Percentiles rank a stretch among this genome's conserved stretches.
phyloP scores from a whole-genome alignment of 306 rosid genomes.

The Neltuma alba region DNA sequence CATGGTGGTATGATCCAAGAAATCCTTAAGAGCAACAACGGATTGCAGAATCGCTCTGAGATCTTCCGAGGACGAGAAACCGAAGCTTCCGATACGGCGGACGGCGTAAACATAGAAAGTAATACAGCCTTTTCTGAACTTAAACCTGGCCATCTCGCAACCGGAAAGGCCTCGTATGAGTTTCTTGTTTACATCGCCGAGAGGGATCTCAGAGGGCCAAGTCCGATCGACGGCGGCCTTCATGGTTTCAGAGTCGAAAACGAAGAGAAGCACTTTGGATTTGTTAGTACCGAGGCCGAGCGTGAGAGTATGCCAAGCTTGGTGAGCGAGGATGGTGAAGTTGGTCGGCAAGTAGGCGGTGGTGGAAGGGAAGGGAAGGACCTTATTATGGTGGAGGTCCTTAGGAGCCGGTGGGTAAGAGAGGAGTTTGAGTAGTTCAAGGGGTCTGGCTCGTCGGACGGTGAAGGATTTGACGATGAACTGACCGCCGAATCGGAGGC shows the following conservation, averaged over 20 bases:
- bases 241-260: conserved; percentile 74
- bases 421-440: conserved; percentile 74
- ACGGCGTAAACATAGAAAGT: conserved; percentile 95
- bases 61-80: conserved; percentile 75
- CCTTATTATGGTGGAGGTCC: conserved; percentile 24
- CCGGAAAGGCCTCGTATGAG: conserved; percentile 72
- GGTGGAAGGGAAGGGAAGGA: conserved; percentile 79
- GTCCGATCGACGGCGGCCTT: conserved; percentile 56
- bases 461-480: conserved; percentile 94
- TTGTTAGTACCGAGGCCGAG: conserved; percentile 95
- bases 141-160: conserved; percentile 90
- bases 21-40: conserved; percentile 85
- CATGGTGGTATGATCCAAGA: conserved; percentile 96
- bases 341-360: conserved; percentile 87
- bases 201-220: conserved; percentile 87
- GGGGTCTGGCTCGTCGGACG: conserved; percentile 74
- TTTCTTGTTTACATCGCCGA: conserved; percentile 85
- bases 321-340: conserved; percentile 96
- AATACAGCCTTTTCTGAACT: conserved; percentile 91
- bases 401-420: conserved; percentile 59
- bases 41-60: conserved; percentile 70
- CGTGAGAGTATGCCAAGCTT: conserved; percentile 96
- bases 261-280: conserved; percentile 79
- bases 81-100: conserved; percentile 62
- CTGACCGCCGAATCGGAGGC: conserved; percentile 94